phyloP scores from a whole-genome alignment of 352 stramenopile species.

The Phytophthora quininea region DNA sequence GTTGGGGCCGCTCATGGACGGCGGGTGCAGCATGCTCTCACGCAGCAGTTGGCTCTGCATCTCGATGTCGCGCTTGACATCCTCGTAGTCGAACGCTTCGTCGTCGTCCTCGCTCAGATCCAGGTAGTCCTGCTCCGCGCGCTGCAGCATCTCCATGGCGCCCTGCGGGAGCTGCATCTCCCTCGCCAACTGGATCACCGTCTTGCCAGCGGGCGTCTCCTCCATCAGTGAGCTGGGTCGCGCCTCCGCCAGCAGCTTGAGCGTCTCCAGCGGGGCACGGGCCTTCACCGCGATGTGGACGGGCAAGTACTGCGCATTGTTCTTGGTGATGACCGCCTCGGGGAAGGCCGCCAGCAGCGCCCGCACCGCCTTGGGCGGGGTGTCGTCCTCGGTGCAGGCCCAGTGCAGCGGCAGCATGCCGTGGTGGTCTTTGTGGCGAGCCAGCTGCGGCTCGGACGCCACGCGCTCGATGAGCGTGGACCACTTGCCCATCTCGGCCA shows the following conservation, averaged over 20 bases:
- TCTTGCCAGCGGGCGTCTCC: slow-evolving; percentile 77
- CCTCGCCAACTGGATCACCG: slow-evolving; percentile 63
- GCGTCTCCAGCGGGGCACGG: slow-evolving; percentile 48
- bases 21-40: slow-evolving; percentile 71
- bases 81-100: slow-evolving; percentile 68
- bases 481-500: slow-evolving; percentile 87
- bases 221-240: slow-evolving; percentile 72
- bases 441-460: slow-evolving; percentile 62
- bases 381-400: slow-evolving; percentile 84
- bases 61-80: slow-evolving; percentile 77
- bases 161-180: slow-evolving; percentile 54
- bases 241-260: slow-evolving; percentile 66
- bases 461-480: slow-evolving; percentile 64
- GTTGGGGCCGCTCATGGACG: slow-evolving; percentile 37
- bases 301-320: slow-evolving; percentile 84
- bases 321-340: slow-evolving; percentile 75
- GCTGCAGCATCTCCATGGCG: slow-evolving; percentile 67
- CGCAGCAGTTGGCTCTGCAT: slow-evolving; percentile 79
- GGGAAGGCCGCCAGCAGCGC: slow-evolving; percentile 77
- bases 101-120: slow-evolving; percentile 66
- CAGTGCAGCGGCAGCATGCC: slow-evolving; percentile 87
- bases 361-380: slow-evolving; percentile 58
- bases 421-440: slow-evolving; percentile 81
- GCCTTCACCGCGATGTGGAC: slow-evolving; percentile 86
- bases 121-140: slow-evolving; percentile 74